Evolutionary conservation across 768 basidiomycete genomes (phyloP).

Genomic region (Naematelia encephala): DNA sequence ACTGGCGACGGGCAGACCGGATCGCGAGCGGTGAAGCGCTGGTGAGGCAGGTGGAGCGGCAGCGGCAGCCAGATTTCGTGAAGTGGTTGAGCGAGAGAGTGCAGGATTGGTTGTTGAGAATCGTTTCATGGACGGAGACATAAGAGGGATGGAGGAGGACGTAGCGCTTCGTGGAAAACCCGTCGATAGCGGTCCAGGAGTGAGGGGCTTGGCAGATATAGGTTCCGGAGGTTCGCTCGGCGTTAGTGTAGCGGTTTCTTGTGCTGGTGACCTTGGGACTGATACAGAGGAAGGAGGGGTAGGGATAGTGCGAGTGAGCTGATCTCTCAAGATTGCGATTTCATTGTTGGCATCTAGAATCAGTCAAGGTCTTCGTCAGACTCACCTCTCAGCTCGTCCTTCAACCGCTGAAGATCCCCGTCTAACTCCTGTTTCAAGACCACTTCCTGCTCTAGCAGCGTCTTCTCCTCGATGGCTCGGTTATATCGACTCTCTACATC

Average conservation of each 20-base stretch:
- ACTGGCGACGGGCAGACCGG: constrained; percentile 15
- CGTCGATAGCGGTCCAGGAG: constrained; percentile 1
- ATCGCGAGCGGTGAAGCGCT: constrained; percentile 15
- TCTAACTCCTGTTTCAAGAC: constrained; percentile 84
- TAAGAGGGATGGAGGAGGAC: constrained; percentile 19
- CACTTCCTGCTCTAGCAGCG: constrained; percentile 90
- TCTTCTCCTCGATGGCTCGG: constrained; percentile 90
- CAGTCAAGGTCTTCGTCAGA: constrained; percentile 2
- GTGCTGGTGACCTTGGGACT: constrained; percentile 30
- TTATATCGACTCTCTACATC: constrained; percentile 80
- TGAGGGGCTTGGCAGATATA: constrained; percentile 3
- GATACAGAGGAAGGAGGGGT: constrained; percentile 36
- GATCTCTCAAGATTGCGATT: constrained; percentile 75
- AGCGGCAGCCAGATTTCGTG: constrained; percentile 29
- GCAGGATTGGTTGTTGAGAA: constrained; percentile 7
- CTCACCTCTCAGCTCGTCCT: constrained; percentile 87
- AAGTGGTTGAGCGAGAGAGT: constrained; percentile 31
- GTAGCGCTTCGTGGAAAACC: constrained; percentile 15
- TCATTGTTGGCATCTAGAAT: constrained; percentile 75
- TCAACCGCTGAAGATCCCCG: constrained; percentile 83
- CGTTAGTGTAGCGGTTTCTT: constrained; percentile 17
- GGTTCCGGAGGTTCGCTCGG: constrained; percentile 16
- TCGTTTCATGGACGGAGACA: constrained; percentile 21
- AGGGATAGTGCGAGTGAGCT: constrained; percentile 53
- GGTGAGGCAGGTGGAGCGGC: constrained; percentile 22